A percentile compares a stretch with the other conserved stretches of the same genome.
Evolutionary conservation across 2,329 filamentous ascomycete species (phyloP).

Genomic region (Metarhizium humberi): DNA sequence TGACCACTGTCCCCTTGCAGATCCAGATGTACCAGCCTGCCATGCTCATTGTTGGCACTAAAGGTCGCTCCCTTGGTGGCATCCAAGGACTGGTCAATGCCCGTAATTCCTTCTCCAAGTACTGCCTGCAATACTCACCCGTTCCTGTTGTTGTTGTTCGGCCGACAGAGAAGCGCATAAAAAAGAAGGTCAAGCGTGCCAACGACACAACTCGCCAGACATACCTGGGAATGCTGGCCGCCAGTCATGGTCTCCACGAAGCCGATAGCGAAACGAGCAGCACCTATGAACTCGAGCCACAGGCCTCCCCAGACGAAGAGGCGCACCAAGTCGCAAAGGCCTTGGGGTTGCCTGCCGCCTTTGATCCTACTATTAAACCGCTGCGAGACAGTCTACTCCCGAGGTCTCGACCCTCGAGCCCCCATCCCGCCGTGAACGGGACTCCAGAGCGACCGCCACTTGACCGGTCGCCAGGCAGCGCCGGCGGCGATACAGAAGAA

Average conservation of each 20-base stretch:
- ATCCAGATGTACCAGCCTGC: slow-evolving; percentile 88
- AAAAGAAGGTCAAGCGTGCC: slow-evolving; percentile 79
- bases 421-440: slow-evolving; percentile 9
- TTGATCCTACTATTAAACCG: slow-evolving; percentile 55
- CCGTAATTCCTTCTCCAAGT: slow-evolving; percentile 80
- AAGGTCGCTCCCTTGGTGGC: slow-evolving; percentile 74
- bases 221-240: slow-evolving; percentile 68
- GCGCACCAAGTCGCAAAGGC: slow-evolving; percentile 56
- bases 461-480: slow-evolving; percentile 22
- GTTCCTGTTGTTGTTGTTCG: slow-evolving; percentile 90
- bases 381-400: slow-evolving; percentile 25
- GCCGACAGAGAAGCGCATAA: slow-evolving; percentile 76
- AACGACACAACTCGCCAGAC: slow-evolving; percentile 67
- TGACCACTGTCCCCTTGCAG: slow-evolving; percentile 31
- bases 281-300: slow-evolving; percentile 44
- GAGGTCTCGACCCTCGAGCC: slow-evolving; percentile 12
- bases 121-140: slow-evolving; percentile 87
- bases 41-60: slow-evolving; percentile 83
- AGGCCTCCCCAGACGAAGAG: slow-evolving; percentile 50
- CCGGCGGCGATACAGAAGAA: slow-evolving; percentile 29
- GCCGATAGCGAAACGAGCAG: slow-evolving; percentile 45
- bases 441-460: slow-evolving; percentile 11
- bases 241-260: slow-evolving; percentile 47
- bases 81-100: slow-evolving; percentile 75
- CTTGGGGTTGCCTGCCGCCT: slow-evolving; percentile 51